Percentiles rank a stretch among this genome's conserved stretches.
Evolutionary conservation across 352 stramenopile genomes (phyloP).

Genomic region (Phytophthora chlamydospora): DNA sequence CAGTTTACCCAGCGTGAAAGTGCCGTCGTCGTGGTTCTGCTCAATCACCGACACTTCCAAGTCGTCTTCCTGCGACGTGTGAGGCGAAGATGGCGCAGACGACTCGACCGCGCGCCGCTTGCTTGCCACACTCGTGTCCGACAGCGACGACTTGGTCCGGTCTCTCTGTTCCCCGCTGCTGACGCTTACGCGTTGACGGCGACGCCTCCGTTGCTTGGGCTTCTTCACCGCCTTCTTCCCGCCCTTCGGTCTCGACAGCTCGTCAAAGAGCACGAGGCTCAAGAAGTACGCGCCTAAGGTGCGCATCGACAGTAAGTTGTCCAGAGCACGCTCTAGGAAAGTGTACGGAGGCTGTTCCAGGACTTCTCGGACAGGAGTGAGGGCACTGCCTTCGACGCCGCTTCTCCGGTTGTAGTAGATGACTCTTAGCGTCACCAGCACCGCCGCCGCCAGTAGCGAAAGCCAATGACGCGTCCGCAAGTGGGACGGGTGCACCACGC

Average conservation of each 20-base stretch:
- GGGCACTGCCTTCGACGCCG: constrained; percentile 30
- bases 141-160: constrained; percentile 33
- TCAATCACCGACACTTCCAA: constrained; percentile 64
- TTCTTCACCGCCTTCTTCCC: constrained; percentile 21
- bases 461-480: constrained; percentile 63
- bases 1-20: constrained; percentile 58
- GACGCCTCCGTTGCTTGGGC: constrained; percentile 20
- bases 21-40: constrained; percentile 39
- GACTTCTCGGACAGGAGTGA: neutral
- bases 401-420: constrained; percentile 39
- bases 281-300: constrained; percentile 56
- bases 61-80: constrained; percentile 54
- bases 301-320: constrained; percentile 59
- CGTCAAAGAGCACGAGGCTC: constrained; percentile 62
- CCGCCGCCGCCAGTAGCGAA: constrained; percentile 34
- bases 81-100: constrained; percentile 30
- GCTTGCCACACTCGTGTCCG: constrained; percentile 22
- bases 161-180: constrained; percentile 17
- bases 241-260: constrained; percentile 33
- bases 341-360: constrained; percentile 22
- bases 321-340: constrained; percentile 42
- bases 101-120: constrained; percentile 16
- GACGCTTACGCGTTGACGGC: constrained; percentile 20
- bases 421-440: constrained; percentile 47
- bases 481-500: constrained; percentile 39